Evolutionary conservation across 2,329 filamentous ascomycete species (phyloP).

Genomic region (Hymenoscyphus repandus): DNA sequence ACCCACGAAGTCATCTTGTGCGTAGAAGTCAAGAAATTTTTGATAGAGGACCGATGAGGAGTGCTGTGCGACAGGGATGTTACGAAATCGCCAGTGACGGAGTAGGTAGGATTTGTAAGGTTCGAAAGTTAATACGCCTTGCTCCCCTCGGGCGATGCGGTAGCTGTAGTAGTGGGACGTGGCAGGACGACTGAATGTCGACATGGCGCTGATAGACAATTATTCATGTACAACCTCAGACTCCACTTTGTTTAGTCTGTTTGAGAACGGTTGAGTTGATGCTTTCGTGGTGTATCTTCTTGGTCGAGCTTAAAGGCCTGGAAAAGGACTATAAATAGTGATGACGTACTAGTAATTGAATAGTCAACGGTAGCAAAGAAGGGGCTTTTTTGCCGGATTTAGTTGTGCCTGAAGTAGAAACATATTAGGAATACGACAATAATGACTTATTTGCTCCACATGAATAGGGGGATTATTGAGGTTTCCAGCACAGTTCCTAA

Average conservation of each 20-base stretch:
- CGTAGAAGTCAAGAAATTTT: slow-evolving; percentile 48
- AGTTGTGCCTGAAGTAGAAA: not conserved
- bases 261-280: not conserved
- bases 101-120: slow-evolving; percentile 57
- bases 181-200: slow-evolving; percentile 14
- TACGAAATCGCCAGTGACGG: slow-evolving; percentile 56
- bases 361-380: not conserved
- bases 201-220: slow-evolving; percentile 10
- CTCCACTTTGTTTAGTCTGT: not conserved
- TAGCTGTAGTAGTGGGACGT: slow-evolving; percentile 43
- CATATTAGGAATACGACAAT: not conserved
- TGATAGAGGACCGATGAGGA: slow-evolving; percentile 44
- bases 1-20: slow-evolving; percentile 51
- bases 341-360: not conserved
- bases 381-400: not conserved
- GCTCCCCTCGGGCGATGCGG: slow-evolving; percentile 54
- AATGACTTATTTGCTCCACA: not conserved
- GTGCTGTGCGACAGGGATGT: slow-evolving; percentile 42
- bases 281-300: not conserved
- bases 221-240: not conserved
- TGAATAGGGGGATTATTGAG: too few species aligned
- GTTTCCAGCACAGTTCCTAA: too few species aligned
- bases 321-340: not conserved
- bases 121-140: slow-evolving; percentile 56
- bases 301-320: not conserved